Base-by-base conservation (phyloP, 139 green algal genomes). In the Tetraselmis chui region DNA sequence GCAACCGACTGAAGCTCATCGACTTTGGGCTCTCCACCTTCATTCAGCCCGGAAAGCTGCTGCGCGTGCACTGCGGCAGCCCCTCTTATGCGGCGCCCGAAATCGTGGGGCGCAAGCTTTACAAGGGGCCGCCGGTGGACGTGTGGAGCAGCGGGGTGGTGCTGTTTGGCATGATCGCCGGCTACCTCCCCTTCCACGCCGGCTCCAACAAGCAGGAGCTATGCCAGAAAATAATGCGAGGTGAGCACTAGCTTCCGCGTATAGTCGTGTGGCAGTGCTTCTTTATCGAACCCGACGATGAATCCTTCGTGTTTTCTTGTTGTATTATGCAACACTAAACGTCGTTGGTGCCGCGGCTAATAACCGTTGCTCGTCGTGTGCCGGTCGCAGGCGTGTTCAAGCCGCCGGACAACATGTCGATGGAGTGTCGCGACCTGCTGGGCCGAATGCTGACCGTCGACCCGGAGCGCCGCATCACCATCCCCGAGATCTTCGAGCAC, bases 131-230 rank as follows among this genome's bases (percentile, higher is more conserved):
- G 0, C 87, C 85, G 0, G 88, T 92, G 32, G 94, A 97, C 86
- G 91, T 97, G 59, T 98, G 94, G 94, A 90, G 80, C 59, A 82
- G 93, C 59, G 94, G 94, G 22, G 88, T 97, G 5, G 93, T 98
- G 82, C 86, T 97, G 75, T 98, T 97, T 88, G 94, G 92, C 59
- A 96, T 95, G 91, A 77, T 97, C 80, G 85, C 85, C 0, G 94
- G 93, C 29, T 92, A 93, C 84, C 88, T 97, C 79, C 93, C 93
- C 76, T 97, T 97, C 89, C 91, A 95, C 84, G 87, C 89, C 75
- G 89, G 82, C 32, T n/a, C 79, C 67, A 85, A 89, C 59, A 89
- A 88, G 84, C 90, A 95, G 84, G 89, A 93, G 85, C 89, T 97
- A 81, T 94, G 89, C 82, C 82, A 89, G 77, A 93, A 94, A 87